Evolutionary conservation across 2,329 filamentous ascomycete species (phyloP).

Genomic region (Chaetomium olivaceum): DNA sequence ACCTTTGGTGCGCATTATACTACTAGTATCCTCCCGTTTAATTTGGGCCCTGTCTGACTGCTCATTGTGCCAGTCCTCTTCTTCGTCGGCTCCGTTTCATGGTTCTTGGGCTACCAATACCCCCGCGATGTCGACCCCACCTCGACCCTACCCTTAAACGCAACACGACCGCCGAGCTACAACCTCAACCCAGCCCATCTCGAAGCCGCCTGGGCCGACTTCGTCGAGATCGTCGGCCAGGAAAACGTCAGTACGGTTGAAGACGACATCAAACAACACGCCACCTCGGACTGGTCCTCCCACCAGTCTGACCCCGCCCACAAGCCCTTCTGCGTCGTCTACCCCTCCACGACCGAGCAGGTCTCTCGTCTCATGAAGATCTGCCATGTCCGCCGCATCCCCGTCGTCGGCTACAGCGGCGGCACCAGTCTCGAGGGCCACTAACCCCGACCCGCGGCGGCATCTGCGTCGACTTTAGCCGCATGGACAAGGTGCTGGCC

Average conservation of each 20-base stretch:
- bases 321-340: conserved; percentile 70
- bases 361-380: conserved; percentile 87
- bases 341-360: conserved; percentile 75
- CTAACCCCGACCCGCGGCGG: conserved; percentile 81
- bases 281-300: conserved; percentile 64
- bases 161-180: conserved; percentile 54
- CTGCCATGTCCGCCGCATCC: conserved; percentile 77
- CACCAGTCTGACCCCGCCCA: conserved; percentile 53
- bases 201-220: conserved; percentile 70
- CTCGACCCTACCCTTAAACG: conserved; percentile 61
- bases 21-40: too few relatives aligned
- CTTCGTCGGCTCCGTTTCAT: conserved; percentile 53
- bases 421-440: conserved; percentile 90
- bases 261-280: conserved; percentile 56
- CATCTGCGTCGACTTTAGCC: conserved; percentile 80
- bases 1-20: conserved; percentile 47
- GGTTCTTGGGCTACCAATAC: conserved; percentile 60
- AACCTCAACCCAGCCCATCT: conserved; percentile 63
- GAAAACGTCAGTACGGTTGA: conserved; percentile 64
- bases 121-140: conserved; percentile 51
- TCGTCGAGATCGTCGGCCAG: conserved; percentile 62
- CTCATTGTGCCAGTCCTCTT: conserved; percentile 48
- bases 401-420: conserved; percentile 83
- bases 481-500: conserved; percentile 78
- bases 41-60: neutral